phyloP scores from a whole-genome alignment of 73 alveolate species.

The Tetrahymena thermophila region DNA sequence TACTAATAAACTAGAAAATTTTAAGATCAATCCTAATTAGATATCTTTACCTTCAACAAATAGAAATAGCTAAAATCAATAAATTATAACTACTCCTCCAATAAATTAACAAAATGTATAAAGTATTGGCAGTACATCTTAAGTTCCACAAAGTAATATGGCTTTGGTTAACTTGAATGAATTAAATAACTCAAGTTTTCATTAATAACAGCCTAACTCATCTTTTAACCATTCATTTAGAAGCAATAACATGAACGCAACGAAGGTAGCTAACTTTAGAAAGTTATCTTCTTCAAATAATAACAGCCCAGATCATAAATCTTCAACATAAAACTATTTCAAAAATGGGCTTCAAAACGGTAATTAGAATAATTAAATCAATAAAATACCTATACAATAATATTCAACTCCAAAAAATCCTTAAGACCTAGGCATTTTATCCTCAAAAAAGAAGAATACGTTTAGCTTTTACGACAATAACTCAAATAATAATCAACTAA shows the following conservation, averaged over 20 bases:
- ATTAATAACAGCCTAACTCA: background rate
- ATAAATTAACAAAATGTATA: background rate
- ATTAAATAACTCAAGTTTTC: background rate
- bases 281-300: background rate
- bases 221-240: background rate
- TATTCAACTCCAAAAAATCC: background rate
- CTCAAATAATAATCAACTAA: background rate
- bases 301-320: background rate
- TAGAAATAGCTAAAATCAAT: background rate
- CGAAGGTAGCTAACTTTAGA: background rate
- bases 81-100: background rate
- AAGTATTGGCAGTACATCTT: background rate
- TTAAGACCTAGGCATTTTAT: background rate
- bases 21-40: background rate
- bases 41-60: background rate
- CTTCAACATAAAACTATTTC: background rate
- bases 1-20: background rate
- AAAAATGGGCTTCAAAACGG: background rate
- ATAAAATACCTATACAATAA: background rate
- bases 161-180: background rate
- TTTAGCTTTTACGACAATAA: background rate
- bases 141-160: background rate
- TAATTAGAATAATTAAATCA: background rate
- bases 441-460: background rate
- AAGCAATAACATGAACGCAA: background rate